Conservation (phyloP, 148 eudicot species). For the Polygonum maritimum region DNA sequence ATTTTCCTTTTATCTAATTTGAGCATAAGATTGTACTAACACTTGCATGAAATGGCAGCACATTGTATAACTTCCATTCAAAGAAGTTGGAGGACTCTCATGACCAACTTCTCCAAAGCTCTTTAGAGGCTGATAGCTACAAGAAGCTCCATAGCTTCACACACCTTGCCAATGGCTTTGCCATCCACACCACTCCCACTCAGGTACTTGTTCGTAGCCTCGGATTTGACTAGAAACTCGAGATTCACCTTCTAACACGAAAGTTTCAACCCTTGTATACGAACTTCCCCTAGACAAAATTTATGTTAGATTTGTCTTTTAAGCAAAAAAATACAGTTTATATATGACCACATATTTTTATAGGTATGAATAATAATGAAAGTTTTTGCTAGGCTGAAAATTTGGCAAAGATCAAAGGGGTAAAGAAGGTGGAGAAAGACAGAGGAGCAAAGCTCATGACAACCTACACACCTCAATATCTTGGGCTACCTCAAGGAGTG, state of each 20-base stretch:
- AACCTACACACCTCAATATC: slow-evolving; percentile 64
- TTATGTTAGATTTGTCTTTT: too few relatives aligned
- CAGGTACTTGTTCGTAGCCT: slow-evolving; percentile 33
- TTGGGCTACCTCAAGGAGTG: slow-evolving; percentile 43
- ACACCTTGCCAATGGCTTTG: slow-evolving; percentile 74
- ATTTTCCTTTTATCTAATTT: neutral
- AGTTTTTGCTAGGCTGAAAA: slow-evolving; percentile 32
- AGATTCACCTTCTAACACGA: too few relatives aligned
- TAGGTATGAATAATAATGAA: too few relatives aligned
- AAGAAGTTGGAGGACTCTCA: slow-evolving; percentile 48
- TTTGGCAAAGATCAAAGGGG: slow-evolving; percentile 38
- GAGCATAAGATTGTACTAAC: neutral
- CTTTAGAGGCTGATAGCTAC: slow-evolving; percentile 45
- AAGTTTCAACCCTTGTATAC: too few relatives aligned
- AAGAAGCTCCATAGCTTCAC: slow-evolving; percentile 76
- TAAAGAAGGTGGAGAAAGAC: slow-evolving; percentile 61
- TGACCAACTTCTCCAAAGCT: slow-evolving; percentile 47
- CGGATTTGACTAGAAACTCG: too few relatives aligned
- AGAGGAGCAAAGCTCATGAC: slow-evolving; percentile 72
- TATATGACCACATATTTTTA: too few relatives aligned
- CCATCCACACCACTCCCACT: slow-evolving; percentile 66
- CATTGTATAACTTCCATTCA: slow-evolving; percentile 50
- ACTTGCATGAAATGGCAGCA: slow-evolving; percentile 22
- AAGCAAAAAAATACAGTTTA: neutral
- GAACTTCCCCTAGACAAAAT: too few relatives aligned